Evolutionary conservation across 2,329 filamentous ascomycete genomes (phyloP).

Genomic region (Pseudocercospora cruenta): DNA sequence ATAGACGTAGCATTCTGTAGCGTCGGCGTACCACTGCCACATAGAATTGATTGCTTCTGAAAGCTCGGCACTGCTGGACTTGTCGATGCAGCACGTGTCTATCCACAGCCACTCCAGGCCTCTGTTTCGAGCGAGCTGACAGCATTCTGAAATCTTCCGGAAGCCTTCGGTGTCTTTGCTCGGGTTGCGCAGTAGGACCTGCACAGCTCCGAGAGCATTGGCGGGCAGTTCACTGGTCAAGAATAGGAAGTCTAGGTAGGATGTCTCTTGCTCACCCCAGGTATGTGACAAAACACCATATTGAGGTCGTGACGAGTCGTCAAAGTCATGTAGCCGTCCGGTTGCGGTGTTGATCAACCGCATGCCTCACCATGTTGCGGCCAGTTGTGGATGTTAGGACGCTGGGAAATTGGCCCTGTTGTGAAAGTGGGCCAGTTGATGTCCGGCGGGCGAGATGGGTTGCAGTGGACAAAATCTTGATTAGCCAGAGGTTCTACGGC

Average conservation of each 20-base stretch:
- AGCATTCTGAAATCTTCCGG: constrained; percentile 8
- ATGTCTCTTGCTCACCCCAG: constrained; percentile 17
- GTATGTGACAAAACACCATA: constrained; percentile 26
- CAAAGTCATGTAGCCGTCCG: constrained; percentile 1
- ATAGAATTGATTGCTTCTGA: constrained; percentile 18
- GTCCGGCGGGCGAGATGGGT: too few relatives aligned
- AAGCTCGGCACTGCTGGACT: constrained; percentile 25
- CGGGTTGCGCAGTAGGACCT: constrained; percentile 1
- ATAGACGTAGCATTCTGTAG: constrained; percentile 23
- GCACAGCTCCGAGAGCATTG: background rate
- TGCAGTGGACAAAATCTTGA: too few relatives aligned
- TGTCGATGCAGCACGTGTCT: constrained; percentile 30
- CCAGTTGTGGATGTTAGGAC: too few relatives aligned
- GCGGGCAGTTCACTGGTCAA: background rate
- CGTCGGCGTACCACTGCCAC: constrained; percentile 25
- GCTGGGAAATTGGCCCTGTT: too few relatives aligned
- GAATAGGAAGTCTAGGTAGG: constrained; percentile 13
- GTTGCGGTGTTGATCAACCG: constrained; percentile 1
- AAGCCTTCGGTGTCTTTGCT: constrained; percentile 16
- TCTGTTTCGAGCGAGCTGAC: constrained; percentile 1
- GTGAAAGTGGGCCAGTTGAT: too few relatives aligned
- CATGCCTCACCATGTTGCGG: background rate
- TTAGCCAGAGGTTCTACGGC: too few relatives aligned
- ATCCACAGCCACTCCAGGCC: constrained; percentile 22
- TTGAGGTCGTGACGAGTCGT: background rate